Evolutionary conservation across 1,139 yeast genomes (phyloP), one percentile per base, ranked within the genome.

Genomic region (Barnettozyma hawaiiensis): DNA sequence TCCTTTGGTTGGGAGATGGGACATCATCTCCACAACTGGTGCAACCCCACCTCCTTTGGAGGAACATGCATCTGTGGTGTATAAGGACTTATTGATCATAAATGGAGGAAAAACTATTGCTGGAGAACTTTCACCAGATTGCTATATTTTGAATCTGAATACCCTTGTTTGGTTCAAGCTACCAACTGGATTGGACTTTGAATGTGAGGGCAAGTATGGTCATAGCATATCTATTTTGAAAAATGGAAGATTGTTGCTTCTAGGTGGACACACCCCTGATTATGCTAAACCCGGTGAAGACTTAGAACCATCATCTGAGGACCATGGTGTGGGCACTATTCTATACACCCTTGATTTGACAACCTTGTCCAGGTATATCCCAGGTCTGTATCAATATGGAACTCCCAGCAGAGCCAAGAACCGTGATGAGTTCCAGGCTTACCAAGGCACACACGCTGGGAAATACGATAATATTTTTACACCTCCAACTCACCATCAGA

Each of bases 201-300:
- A 78, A 12, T 97, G 97, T 4, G 84, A 90, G 36, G 80, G 95
- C 16, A 77, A 97, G 54, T 85, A 95, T 49, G 98, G 98, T n/a
- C 98, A 92, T 63, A 79, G 96, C 9, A 70, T 92, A 69, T 81
- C 97, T 2, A 77, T 82, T 46, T 71, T 85, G 41, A 76, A 70
- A 39, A 76, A 75, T 48, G 78, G 85, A 58, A 85, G 82, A 62
- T 62, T 92, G 41, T 61, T 90, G 22, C 78, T 92, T 19, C 82
- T 94, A 85, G 98, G 98, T 36, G 98, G 98, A 47, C 96, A 87
- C 61, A 75, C 80, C 51, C 77, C 80, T 52, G 85, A 80, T 56
- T 78, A 62, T 49, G 69, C 65, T 38, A 67, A 67, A 35, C 65
- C 75, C 10, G 78, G 75, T 51, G 79, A 75, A 29, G 59, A 59